Evolutionary conservation across 1,139 yeast genomes (phyloP).

Genomic region (Yamadazyma dushanensis): DNA sequence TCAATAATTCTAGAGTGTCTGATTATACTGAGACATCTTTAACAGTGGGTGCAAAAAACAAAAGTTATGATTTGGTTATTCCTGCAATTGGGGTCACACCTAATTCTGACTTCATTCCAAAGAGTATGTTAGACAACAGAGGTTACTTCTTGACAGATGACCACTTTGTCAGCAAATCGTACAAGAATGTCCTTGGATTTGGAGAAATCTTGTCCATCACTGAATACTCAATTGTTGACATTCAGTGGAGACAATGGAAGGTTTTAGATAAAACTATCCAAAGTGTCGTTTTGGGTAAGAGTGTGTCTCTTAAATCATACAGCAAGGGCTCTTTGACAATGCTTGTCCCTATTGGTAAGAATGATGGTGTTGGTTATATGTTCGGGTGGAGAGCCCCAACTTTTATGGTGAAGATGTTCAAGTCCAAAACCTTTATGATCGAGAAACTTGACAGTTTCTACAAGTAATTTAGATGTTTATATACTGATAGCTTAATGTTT

Average conservation of each 20-base stretch:
- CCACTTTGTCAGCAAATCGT: conserved; percentile 19
- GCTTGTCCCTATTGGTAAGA: conserved; percentile 26
- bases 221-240: conserved; percentile 18
- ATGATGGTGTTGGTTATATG: conserved; percentile 29
- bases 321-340: conserved; percentile 10
- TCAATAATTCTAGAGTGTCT: conserved; percentile 12
- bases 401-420: conserved; percentile 27
- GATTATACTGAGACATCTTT: conserved; percentile 1
- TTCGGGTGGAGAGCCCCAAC: conserved; percentile 23
- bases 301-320: conserved; percentile 15
- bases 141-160: conserved; percentile 23
- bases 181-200: conserved; percentile 21
- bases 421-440: conserved; percentile 21
- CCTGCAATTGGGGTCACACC: conserved; percentile 19
- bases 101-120: conserved; percentile 21
- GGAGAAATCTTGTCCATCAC: conserved; percentile 26
- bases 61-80: conserved; percentile 23
- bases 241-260: conserved; percentile 17
- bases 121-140: conserved; percentile 11
- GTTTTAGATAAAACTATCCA: conserved; percentile 13
- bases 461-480: background rate
- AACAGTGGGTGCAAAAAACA: conserved; percentile 14
- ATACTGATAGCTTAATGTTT: background rate
- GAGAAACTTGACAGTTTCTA: background rate
- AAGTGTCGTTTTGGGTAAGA: conserved; percentile 13